Percentiles rank a stretch among this genome's conserved stretches.
These are phyloP conservation scores for Fusarium torulosum DNA, from an alignment of 2,329 filamentous ascomycete species.

Conservation along the genomic window DNA sequence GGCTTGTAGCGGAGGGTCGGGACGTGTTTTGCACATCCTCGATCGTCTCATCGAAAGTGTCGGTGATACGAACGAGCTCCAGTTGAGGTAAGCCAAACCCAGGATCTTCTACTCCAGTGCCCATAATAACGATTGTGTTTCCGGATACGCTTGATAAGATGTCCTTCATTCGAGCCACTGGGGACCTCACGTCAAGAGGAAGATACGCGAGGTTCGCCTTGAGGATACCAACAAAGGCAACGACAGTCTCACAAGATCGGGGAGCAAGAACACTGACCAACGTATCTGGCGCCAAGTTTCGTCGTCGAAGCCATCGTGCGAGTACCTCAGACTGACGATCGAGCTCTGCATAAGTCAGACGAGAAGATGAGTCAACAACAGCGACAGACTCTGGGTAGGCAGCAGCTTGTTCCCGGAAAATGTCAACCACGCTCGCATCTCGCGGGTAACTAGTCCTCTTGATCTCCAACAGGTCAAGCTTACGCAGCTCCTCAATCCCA, in stretches of 20 bases:
- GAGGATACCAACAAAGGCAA: conserved; percentile 43
- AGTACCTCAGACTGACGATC: conserved; percentile 36
- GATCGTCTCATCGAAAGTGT: neutral
- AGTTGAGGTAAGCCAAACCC: neutral
- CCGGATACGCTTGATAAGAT: conserved; percentile 23
- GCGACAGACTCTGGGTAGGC: conserved; percentile 23
- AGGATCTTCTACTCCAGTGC: neutral
- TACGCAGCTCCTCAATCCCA: neutral
- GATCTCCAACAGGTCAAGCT: neutral
- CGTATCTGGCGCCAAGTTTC: conserved; percentile 19
- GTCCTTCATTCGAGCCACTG: conserved; percentile 21
- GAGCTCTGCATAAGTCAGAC: conserved; percentile 44
- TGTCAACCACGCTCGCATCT: conserved; percentile 39
- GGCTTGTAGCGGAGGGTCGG: conserved; percentile 7
- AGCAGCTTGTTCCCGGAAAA: conserved; percentile 40
- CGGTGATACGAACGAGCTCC: neutral
- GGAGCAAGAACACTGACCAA: conserved; percentile 37
- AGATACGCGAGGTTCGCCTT: conserved; percentile 47
- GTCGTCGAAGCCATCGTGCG: conserved; percentile 31
- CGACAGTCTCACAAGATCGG: conserved; percentile 44
- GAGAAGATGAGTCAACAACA: conserved; percentile 27
- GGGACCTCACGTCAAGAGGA: conserved; percentile 39
- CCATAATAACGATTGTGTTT: conserved; percentile 24
- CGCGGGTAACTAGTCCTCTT: conserved; percentile 3
- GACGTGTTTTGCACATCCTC: no score